Evolutionary conservation across 352 stramenopile species (phyloP).

Genomic region (Phytopythium delawarense): DNA sequence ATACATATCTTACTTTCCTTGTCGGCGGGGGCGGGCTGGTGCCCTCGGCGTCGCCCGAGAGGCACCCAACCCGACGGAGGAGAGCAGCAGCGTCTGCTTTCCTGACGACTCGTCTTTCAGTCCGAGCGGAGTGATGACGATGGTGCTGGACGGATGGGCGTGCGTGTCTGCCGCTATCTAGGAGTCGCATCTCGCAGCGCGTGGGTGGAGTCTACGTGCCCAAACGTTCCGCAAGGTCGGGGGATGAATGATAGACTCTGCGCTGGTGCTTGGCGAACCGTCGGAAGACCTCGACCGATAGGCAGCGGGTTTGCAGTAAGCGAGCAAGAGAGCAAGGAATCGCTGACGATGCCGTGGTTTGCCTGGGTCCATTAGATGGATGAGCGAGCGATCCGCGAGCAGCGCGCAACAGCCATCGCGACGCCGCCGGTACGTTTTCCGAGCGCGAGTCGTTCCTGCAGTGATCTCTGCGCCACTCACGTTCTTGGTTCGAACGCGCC

Average conservation of each 20-base stretch:
- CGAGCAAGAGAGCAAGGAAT: neutral
- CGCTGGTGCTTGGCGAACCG: neutral
- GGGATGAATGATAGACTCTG: neutral
- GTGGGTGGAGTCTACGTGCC: constrained; percentile 21
- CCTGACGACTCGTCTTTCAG: neutral
- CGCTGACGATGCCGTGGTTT: neutral
- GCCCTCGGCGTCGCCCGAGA: neutral
- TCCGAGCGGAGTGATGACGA: constrained; percentile 1
- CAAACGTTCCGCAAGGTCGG: constrained; percentile 24
- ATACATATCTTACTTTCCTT: neutral
- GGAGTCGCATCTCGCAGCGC: constrained; percentile 29
- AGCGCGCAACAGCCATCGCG: neutral
- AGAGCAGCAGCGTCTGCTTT: neutral
- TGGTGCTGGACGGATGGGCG: constrained; percentile 19
- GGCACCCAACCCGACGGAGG: neutral
- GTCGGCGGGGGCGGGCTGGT: constrained; percentile 3
- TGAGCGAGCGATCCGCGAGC: constrained; percentile 7
- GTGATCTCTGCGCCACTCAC: too few relatives aligned
- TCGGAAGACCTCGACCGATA: neutral
- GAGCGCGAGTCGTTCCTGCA: neutral
- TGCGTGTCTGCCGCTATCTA: constrained; percentile 20
- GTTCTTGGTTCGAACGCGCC: neutral
- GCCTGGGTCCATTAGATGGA: neutral
- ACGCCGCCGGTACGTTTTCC: neutral
- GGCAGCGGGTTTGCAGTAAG: neutral